Conservation (phyloP, 2,329 filamentous ascomycete species). For the Gyromitra esculenta region DNA sequence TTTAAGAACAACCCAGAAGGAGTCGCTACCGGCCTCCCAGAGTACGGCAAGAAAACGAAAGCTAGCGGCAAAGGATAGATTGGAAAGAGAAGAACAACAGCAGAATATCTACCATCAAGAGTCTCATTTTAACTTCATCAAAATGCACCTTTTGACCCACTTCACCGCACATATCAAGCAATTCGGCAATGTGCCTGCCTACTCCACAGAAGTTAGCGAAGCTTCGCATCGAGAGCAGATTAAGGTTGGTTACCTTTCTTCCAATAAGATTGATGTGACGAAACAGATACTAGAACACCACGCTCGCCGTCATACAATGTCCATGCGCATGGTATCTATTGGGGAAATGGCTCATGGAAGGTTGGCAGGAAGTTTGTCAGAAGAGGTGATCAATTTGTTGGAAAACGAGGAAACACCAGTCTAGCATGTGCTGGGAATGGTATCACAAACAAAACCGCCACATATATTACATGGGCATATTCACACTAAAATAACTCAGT, state of each 20-base stretch:
- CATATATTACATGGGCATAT: no score
- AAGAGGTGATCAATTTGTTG: no score
- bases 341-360: no score
- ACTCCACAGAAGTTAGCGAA: background rate
- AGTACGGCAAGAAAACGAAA: background rate
- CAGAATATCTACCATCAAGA: background rate
- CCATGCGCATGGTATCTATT: no score
- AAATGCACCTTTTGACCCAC: no score
- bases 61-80: background rate
- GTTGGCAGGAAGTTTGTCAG: no score
- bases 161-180: background rate
- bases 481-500: no score
- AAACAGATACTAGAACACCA: background rate
- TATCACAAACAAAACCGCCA: no score
- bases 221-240: background rate
- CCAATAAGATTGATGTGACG: no score
- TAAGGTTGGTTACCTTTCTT: no score
- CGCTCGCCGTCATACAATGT: background rate
- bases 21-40: background rate
- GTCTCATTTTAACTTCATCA: constrained; percentile 4
- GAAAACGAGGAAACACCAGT: no score
- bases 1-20: background rate
- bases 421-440: no score
- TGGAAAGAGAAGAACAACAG: background rate
- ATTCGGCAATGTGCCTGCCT: background rate